Conservation (phyloP, 2,329 filamentous ascomycete genomes). For the Fusarium nurragi region DNA sequence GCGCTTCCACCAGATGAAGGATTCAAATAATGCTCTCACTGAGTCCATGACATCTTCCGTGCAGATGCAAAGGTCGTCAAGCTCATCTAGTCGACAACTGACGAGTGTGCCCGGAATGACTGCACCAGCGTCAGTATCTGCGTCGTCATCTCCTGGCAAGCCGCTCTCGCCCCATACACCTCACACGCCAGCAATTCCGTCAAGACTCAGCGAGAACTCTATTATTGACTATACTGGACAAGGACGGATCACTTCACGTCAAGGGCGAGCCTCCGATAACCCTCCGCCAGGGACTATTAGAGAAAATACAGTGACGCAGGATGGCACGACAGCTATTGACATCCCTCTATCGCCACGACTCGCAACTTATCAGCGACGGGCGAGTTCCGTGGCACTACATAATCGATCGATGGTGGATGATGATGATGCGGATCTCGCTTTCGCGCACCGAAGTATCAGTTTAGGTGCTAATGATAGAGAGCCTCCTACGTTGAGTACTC, state of each 20-base stretch:
- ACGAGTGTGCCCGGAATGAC: conserved; percentile 71
- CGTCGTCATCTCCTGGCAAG: conserved; percentile 89
- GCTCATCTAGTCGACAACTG: conserved; percentile 71
- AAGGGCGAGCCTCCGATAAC: conserved; percentile 39
- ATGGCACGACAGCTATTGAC: conserved; percentile 73
- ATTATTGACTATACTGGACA: conserved; percentile 59
- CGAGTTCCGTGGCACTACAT: conserved; percentile 75
- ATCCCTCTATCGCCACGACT: conserved; percentile 76
- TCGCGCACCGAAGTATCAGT: conserved; percentile 73
- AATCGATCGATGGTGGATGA: conserved; percentile 64
- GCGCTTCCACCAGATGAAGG: conserved; percentile 88
- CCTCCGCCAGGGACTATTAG: conserved; percentile 47
- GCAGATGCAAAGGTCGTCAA: conserved; percentile 83
- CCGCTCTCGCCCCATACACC: conserved; percentile 90
- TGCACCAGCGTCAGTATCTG: conserved; percentile 80
- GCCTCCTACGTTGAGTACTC: conserved; percentile 70
- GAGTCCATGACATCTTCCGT: conserved; percentile 94
- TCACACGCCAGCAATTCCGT: conserved; percentile 92
- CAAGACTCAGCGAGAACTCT: conserved; percentile 89
- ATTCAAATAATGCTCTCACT: conserved; percentile 86
- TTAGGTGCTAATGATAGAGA: conserved; percentile 72
- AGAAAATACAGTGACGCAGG: conserved; percentile 55
- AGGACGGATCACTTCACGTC: conserved; percentile 46
- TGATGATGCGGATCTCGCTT: conserved; percentile 69
- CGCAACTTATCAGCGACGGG: conserved; percentile 65